Conservation (phyloP, 768 basidiomycete genomes). For the Boletus insuetus region DNA sequence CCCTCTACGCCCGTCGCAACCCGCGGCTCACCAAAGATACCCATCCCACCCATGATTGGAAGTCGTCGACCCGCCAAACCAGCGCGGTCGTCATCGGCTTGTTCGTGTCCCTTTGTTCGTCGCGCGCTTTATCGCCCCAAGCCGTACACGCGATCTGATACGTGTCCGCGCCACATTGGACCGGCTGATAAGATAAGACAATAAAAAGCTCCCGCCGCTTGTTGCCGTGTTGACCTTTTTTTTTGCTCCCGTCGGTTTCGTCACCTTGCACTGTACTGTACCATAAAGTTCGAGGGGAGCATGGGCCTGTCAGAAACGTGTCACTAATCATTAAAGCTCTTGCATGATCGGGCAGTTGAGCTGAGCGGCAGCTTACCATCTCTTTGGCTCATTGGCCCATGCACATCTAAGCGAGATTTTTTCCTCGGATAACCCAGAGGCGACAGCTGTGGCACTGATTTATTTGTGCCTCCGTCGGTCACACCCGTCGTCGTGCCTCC, state of each 20-base stretch:
- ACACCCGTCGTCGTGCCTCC: conserved; percentile 1
- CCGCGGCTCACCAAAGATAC: conserved; percentile 14
- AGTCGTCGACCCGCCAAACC: conserved; percentile 6
- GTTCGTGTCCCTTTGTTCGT: conserved; percentile 3
- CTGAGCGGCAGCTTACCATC: neutral
- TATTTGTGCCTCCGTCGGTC: neutral
- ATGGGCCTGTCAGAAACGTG: neutral
- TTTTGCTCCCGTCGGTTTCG: conserved; percentile 13
- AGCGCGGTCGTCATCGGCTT: conserved; percentile 7
- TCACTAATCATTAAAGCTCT: conserved; percentile 1
- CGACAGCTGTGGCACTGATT: neutral
- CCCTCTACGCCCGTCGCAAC: conserved; percentile 18
- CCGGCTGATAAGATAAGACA: conserved; percentile 32
- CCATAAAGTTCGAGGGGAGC: conserved; percentile 3
- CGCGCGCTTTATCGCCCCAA: conserved; percentile 20
- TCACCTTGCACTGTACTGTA: conserved; percentile 3
- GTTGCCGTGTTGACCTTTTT: conserved; percentile 18
- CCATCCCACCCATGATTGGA: conserved; percentile 3
- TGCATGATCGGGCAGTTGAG: conserved; percentile 1
- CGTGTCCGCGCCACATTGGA: conserved; percentile 23
- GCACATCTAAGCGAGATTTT: neutral
- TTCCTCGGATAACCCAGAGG: neutral
- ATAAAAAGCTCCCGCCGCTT: conserved; percentile 3
- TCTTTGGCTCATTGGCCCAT: neutral
- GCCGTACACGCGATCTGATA: conserved; percentile 15